A percentile compares a stretch with the other conserved stretches of the same genome.
Evolutionary conservation across 2,329 filamentous ascomycete genomes (phyloP).

Genomic region (Paecilomyces variotii): DNA sequence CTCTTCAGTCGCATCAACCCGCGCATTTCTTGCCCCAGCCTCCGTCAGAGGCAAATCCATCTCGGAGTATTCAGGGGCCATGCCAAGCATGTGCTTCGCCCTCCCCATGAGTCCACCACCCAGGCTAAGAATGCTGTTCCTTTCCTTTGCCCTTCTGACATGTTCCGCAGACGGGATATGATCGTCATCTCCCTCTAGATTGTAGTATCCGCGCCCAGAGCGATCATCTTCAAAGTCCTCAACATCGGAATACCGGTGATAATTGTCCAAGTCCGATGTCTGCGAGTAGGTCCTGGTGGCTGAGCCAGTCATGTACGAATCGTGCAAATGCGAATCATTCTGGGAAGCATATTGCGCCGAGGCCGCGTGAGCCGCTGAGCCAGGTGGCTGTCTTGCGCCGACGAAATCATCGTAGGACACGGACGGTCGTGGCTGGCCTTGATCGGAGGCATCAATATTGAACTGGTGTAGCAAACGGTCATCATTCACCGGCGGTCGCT

Average conservation of each 20-base stretch:
- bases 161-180: slow-evolving; percentile 42
- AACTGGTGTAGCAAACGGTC: slow-evolving; percentile 71
- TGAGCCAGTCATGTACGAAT: slow-evolving; percentile 28
- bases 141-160: slow-evolving; percentile 56
- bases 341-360: slow-evolving; percentile 27
- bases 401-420: slow-evolving; percentile 95
- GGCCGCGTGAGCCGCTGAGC: slow-evolving; percentile 35
- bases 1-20: slow-evolving; percentile 37
- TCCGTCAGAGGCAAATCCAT: slow-evolving; percentile 97
- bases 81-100: slow-evolving; percentile 84
- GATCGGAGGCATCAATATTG: slow-evolving; percentile 59
- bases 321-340: slow-evolving; percentile 26
- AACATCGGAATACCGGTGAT: slow-evolving; percentile 82
- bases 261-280: slow-evolving; percentile 76
- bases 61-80: slow-evolving; percentile 82
- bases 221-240: slow-evolving; percentile 77
- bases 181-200: slow-evolving; percentile 55
- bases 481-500: slow-evolving; percentile 70
- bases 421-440: slow-evolving; percentile 64
- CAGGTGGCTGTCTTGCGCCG: slow-evolving; percentile 52
- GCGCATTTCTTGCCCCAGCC: slow-evolving; percentile 46
- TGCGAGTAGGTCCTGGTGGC: slow-evolving; percentile 55
- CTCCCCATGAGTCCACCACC: slow-evolving; percentile 80
- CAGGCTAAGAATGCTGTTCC: slow-evolving; percentile 81
- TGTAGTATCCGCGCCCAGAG: slow-evolving; percentile 63